These are phyloP conservation scores for Lotus japonicus DNA, from an alignment of 306 rosid species.

Conservation along the genomic window DNA sequence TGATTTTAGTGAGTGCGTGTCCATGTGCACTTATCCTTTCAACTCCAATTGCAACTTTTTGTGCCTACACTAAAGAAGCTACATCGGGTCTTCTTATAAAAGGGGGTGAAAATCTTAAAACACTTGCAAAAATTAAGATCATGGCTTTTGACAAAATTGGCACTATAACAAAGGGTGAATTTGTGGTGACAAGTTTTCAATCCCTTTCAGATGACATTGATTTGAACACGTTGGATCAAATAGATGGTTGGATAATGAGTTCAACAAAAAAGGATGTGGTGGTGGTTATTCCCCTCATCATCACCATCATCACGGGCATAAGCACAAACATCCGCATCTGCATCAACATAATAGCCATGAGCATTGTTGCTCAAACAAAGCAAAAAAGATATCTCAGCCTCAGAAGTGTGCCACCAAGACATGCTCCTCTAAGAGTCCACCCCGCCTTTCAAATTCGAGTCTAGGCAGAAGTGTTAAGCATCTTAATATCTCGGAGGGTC, in stretches of 20 bases:
- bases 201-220: constrained; percentile 29
- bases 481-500: constrained; percentile 7
- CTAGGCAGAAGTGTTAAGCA: constrained; percentile 21
- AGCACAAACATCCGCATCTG: constrained; percentile 15
- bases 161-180: constrained; percentile 86
- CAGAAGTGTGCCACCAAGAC: constrained; percentile 34
- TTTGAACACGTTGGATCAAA: constrained; percentile 53
- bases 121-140: constrained; percentile 62
- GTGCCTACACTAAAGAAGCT: constrained; percentile 91
- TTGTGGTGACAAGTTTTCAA: constrained; percentile 47
- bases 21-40: constrained; percentile 94
- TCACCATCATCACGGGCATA: constrained; percentile 6
- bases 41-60: constrained; percentile 90
- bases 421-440: constrained; percentile 31
- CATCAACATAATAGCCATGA: constrained; percentile 26
- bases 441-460: constrained; percentile 26
- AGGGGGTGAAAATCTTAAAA: constrained; percentile 85
- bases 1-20: constrained; percentile 87
- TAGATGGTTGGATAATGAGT: no score
- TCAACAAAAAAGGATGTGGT: constrained; percentile 39
- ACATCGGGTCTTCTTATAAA: constrained; percentile 83
- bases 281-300: constrained; percentile 27
- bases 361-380: constrained; percentile 39
- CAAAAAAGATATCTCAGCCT: constrained; percentile 8
- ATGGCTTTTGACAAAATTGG: constrained; percentile 95